Percentiles rank a stretch among this genome's conserved stretches.
Evolutionary conservation across 371 early-diverging fungal species (phyloP).

Genomic region (Haplosporangium sp.): DNA sequence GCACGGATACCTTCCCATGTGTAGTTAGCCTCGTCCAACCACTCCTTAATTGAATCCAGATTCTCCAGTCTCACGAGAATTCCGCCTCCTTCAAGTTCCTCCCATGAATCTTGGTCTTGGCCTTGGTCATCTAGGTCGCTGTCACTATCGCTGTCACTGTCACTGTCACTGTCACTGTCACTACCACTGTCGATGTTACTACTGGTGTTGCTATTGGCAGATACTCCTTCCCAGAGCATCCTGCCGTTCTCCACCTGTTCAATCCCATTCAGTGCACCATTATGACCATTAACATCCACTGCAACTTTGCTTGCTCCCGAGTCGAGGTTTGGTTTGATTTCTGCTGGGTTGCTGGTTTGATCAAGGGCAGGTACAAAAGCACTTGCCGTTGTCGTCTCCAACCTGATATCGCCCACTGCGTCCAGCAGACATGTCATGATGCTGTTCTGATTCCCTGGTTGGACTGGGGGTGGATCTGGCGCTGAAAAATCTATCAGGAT

Average conservation of each 20-base stretch:
- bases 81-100: background rate
- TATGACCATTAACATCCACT: too few species aligned
- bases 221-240: background rate
- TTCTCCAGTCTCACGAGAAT: background rate
- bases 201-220: too few species aligned
- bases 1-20: background rate
- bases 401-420: background rate
- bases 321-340: too few species aligned
- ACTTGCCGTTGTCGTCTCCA: background rate
- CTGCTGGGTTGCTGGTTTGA: too few species aligned
- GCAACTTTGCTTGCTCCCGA: too few species aligned
- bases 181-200: background rate
- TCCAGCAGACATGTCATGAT: background rate
- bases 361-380: too few species aligned
- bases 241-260: too few species aligned
- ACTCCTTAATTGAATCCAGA: background rate
- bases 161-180: slow-evolving; percentile 1
- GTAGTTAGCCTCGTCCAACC: background rate
- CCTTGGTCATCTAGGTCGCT: slow-evolving; percentile 3
- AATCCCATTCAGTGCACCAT: too few species aligned
- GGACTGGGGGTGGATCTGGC: background rate
- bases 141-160: slow-evolving; percentile 7
- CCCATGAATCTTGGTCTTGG: background rate
- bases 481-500: background rate
- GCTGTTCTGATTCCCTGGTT: background rate